Base-by-base conservation (phyloP, 192 early-diverging fungal genomes). In the Rhizophagus sp. region DNA sequence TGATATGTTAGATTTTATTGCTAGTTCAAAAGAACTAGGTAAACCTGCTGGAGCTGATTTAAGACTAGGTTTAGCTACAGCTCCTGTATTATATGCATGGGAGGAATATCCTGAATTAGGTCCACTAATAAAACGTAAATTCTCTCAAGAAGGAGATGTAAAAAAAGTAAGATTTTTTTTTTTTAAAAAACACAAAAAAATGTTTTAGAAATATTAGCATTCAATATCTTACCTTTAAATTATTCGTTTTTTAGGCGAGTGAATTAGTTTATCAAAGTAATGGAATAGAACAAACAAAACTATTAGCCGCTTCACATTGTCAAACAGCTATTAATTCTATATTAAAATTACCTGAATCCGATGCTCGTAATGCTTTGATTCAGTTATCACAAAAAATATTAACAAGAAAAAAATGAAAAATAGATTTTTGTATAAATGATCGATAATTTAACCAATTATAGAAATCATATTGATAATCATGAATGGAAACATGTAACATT, bases 31-130 rank as follows among this genome's bases (percentile, higher is more conserved):
- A 39, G 88, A 93, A 66, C 83, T 98, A 75, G 97, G 96, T 34
- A 99, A 99, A 84, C 96, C 96, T 30, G 93, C 90, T 5, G 95
- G 95, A 49, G 96, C 96, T 1, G 96, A 97, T 75, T 83, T 97
- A 49, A 91, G 95, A 78, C 87, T 97, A 3, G 96, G 97, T 3
- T 84, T 99, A 65, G 97, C 96, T 0, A 97, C 96, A 12, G 96
- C 96, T 0, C 97, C 97, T 0, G 95, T 99, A 1, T 85, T 99
- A 49, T 99, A 92, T 84, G 96, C 97, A 8, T 95, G 94, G 85
- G 93, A 97, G 66, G 90, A 95, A 84, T 95, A 86, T 79, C 92
- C 96, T 5, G 92, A 96, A 81, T 86, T 99, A 50, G 90, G 92
- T 4, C 91, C 90, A 24, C 83, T 97, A 57, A 95, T 98, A 34